phyloP scores from a whole-genome alignment of 1,139 yeast genomes.

The Yamadazyma blattariae region DNA sequence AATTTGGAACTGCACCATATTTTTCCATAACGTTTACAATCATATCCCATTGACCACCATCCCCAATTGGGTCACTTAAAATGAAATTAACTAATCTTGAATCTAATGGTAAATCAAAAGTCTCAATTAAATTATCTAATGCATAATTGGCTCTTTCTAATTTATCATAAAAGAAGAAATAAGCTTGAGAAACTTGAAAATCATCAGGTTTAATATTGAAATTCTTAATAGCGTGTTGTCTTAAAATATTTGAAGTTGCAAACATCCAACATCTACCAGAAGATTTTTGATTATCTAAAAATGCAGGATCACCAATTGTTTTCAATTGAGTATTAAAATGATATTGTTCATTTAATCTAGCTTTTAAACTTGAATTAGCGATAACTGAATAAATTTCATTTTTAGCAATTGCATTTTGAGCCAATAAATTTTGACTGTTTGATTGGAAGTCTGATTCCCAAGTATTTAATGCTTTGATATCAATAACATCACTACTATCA shows the following conservation, averaged over 20 bases:
- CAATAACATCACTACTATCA: not conserved
- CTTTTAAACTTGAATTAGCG: slow-evolving; percentile 20
- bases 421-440: slow-evolving; percentile 56
- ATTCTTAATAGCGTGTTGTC: slow-evolving; percentile 60
- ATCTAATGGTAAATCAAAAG: slow-evolving; percentile 61
- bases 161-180: slow-evolving; percentile 33
- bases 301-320: slow-evolving; percentile 61
- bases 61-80: slow-evolving; percentile 61
- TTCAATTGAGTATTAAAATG: slow-evolving; percentile 61
- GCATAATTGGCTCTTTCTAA: slow-evolving; percentile 60
- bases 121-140: slow-evolving; percentile 69
- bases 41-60: slow-evolving; percentile 90
- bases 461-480: slow-evolving; percentile 21
- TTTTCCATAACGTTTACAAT: slow-evolving; percentile 68
- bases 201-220: slow-evolving; percentile 57
- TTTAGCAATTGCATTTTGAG: slow-evolving; percentile 57
- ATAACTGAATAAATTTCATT: slow-evolving; percentile 47
- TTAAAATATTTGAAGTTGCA: slow-evolving; percentile 72
- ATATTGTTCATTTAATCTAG: slow-evolving; percentile 36
- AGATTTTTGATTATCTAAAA: slow-evolving; percentile 63
- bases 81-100: slow-evolving; percentile 66
- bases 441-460: slow-evolving; percentile 53
- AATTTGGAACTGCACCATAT: slow-evolving; percentile 76
- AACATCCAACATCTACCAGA: slow-evolving; percentile 89
- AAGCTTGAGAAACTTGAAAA: slow-evolving; percentile 67